Conservation (phyloP, 345 rosid species). For the thale cress (Arabidopsis thaliana) region DNA sequence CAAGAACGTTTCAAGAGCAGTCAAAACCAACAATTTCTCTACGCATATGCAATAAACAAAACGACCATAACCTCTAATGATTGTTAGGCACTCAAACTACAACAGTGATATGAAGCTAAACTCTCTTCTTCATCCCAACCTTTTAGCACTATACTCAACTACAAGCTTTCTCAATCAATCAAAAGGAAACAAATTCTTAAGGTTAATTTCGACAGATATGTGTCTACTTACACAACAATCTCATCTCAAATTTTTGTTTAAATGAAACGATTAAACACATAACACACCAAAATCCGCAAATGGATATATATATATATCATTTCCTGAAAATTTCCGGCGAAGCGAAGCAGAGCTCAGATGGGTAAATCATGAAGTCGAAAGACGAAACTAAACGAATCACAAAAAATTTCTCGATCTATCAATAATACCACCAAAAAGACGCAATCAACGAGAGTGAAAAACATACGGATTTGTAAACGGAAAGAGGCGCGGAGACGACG, state of each 20-base stretch:
- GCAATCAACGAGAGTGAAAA: background rate
- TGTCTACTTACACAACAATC: background rate
- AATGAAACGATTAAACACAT: background rate
- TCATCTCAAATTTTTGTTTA: background rate
- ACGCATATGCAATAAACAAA: slow-evolving; percentile 1
- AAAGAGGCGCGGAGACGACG: no score
- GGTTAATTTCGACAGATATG: no score
- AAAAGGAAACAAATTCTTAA: background rate
- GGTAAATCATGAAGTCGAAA: background rate
- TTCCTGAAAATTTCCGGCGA: background rate
- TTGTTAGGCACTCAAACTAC: background rate
- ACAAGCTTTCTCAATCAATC: background rate
- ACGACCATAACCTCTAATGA: background rate
- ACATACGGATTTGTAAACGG: no score
- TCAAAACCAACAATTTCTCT: background rate
- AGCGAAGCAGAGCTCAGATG: slow-evolving; percentile 3
- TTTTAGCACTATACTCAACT: background rate
- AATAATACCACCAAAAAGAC: background rate
- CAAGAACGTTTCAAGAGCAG: slow-evolving; percentile 10
- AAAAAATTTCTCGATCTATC: slow-evolving; percentile 13
- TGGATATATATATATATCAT: background rate
- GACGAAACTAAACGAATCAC: slow-evolving; percentile 15
- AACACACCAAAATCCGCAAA: slow-evolving; percentile 5
- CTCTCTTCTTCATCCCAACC: slow-evolving; percentile 12
- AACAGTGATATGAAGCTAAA: background rate